Base-by-base conservation (phyloP, 2,329 filamentous ascomycete species). In the Conoideocrella luteorostrata region DNA sequence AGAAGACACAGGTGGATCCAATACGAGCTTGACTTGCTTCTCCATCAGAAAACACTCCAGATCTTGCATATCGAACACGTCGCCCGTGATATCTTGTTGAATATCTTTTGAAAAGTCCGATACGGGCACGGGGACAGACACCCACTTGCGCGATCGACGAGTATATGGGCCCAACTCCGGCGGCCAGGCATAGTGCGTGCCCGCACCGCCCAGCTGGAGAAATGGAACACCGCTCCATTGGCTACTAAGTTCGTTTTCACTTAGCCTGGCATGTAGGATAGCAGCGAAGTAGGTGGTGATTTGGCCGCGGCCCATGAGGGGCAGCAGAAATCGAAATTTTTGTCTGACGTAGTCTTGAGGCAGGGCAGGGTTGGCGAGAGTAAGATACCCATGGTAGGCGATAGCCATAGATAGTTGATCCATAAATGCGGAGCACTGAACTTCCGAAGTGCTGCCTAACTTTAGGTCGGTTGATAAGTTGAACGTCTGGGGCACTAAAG, bases 171-270 rank as follows among this genome's bases (percentile, higher is more conserved):
- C 41, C 3, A 30, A 18, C 21, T 43, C 41, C 0, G 41, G 41
- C 17, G 41, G 24, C 42, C 39, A 41, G 12, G 47, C 15, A 29
- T 46, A 51, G 35, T 51, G 49, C 1, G 78, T 82, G 0, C 83
- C 83, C 1, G 81, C 75, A 3, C 81, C 81, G 3, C 83, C 83
- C 32, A 87, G 64, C 49, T 78, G 69, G 32, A 80, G 70, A 45
- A 83, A 80, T 0, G 83, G 81, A 39, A 51, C 33, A 11, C 37
- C 41, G 13, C 3, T 15, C 29, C 34, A 47, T 7, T 15, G 23
- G 1, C 34, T 35, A 12, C 3, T n/a, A 13, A 44, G 17, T 13
- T 36, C 37, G 17, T 7, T 4, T 11, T 39, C 26, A 24, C 30
- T 41, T 12, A 49, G 23, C 15, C 47, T 43, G 20, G 45, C 33